These are phyloP conservation scores for Candida gigantensis DNA, from an alignment of 1,139 yeast species.

Conservation along the genomic window DNA sequence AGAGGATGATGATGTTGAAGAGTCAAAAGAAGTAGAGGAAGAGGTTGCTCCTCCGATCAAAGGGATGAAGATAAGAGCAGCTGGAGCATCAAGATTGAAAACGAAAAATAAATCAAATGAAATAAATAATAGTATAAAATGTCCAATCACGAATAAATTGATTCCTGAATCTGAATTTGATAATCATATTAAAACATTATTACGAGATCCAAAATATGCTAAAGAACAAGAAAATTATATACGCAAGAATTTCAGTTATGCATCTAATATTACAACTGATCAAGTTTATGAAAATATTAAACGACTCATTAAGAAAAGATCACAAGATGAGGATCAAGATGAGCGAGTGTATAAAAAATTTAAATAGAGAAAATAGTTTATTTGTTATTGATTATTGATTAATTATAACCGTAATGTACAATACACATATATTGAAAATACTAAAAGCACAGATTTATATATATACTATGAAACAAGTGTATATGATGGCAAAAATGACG, in stretches of 20 bases:
- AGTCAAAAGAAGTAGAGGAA: constrained; percentile 22
- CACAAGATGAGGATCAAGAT: constrained; percentile 10
- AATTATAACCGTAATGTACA: too few relatives aligned
- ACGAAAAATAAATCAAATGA: constrained; percentile 14
- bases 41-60: constrained; percentile 29
- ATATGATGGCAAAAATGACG: not conserved
- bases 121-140: constrained; percentile 47
- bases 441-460: not conserved
- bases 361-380: not conserved
- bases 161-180: constrained; percentile 75
- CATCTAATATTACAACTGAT: constrained; percentile 64
- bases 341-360: constrained; percentile 6
- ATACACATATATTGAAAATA: not conserved
- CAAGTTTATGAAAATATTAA: constrained; percentile 79
- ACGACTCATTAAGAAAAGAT: constrained; percentile 48
- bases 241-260: constrained; percentile 55
- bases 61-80: constrained; percentile 67
- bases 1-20: constrained; percentile 15
- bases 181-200: constrained; percentile 67
- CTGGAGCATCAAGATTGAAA: constrained; percentile 65
- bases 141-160: constrained; percentile 73
- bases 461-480: not conserved
- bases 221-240: constrained; percentile 69
- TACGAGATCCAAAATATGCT: constrained; percentile 78
- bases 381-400: too few relatives aligned